Evolutionary conservation across 257 asterid genomes (phyloP), one percentile per base, ranked within the genome.

Genomic region (Penstemon davidsonii): DNA sequence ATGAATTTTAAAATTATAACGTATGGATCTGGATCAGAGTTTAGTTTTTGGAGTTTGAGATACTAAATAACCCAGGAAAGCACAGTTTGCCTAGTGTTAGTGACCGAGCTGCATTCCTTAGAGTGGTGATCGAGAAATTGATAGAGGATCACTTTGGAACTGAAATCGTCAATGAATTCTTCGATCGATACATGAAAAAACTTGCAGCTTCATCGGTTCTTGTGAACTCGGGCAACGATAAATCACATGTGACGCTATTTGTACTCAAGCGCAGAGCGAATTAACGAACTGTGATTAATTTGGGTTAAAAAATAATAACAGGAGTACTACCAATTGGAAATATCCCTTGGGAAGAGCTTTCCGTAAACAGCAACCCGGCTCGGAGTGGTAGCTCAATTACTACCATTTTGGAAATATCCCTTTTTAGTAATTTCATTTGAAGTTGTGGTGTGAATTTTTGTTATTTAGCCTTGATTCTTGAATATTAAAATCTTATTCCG

Each of bases 81-180:
- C 46, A 54, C 66, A 11, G 2, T 19, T 5, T 54, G 6, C 53
- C 43, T 7, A 39, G 12, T 36, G 37, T 19, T 0, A 25, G 11
- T 1, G 60, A 52, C 0, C 43, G 19, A 3, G 47, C 60, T 7
- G 9, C 64, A 18, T 10, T 15, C 37, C 2, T 64, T 19, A 55
- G 73, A 58, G 76, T 70, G 5, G 65, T 49, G 5, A 59, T 45
- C 1, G 83, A 78, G 47, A 55, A 60, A 55, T 49, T 60, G 64
- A 25, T 78, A 2, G 10, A 60, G 2, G 7, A 66, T 15, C 83
- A 78, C 38, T 84, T 84, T 51, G 87, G 87, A 76, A 70, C 49
- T 33, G 81, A 70, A 59, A 46, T 68, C 71, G 70, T 84, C 58
- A 84, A 84, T 68, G 85, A 81, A 56, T 43, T 84, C 60, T 81